Base-by-base conservation (phyloP, 148 eudicot species). In the Suaeda aralocaspica region DNA sequence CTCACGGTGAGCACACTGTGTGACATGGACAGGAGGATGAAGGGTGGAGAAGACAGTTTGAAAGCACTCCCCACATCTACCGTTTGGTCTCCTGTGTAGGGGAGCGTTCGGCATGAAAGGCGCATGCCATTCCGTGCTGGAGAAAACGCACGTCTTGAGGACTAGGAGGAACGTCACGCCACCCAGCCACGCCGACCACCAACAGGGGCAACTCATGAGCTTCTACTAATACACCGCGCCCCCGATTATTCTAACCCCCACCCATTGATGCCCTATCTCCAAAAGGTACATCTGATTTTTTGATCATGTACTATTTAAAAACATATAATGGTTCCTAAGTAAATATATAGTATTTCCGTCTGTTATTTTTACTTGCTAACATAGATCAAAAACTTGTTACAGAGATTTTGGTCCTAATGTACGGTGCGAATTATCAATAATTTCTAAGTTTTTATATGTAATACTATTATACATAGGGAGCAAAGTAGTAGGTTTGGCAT, bases 21-120 rank as follows among this genome's bases (percentile, higher is more conserved):
- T 74, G 84, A 87, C 58, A 94, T 94, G 98, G 87, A n/a, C n/a
- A 80, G 66, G 98, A 94, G 28, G 96, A 91, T 14, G 98, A 94
- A n/a, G n/a, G 82, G 79, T 94, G 11, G 97, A 94, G 36, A n/a
- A n/a, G 98, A 91, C 9, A 94, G 91, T 97, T 86, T 94, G 88
- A 89, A 76, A 89, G 97, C 64, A 68, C 91, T 4, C 81, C 83
- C 3, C 96, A 89, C 52, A 75, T 94, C 39, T 94, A 87, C 78
- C 61, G 96, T 52, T 89, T 91, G 96, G 97, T 5, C 70, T 94
- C 0, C 92, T 94, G n/a, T 13, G 98, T 94, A 0, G 98, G 98
- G 1, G 98, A 94, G 77, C 82, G 95, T 64, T 94, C 16, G 98
- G 98, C 1, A 89, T 94, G n/a, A 18, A 91, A 87, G 59, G 87